Evolutionary conservation across 2,329 filamentous ascomycete species (phyloP), one percentile per base, ranked within the genome.

Genomic region (Diaporthe vexans): DNA sequence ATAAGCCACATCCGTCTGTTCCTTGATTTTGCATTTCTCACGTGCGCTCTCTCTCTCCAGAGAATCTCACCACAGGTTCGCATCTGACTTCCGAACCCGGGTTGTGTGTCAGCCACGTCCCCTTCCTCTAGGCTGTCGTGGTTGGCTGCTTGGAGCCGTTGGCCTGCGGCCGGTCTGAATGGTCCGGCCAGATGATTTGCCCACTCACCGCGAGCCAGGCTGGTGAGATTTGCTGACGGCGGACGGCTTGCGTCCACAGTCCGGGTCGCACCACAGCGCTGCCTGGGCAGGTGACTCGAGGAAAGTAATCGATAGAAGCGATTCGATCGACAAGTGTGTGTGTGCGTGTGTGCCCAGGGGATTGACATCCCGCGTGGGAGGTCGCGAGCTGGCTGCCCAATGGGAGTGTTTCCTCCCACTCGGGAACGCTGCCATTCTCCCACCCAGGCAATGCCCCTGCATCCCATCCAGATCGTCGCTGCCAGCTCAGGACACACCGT

Each of bases 331-430:
- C 43, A 61, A 48, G 40, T 19, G 24, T 33, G 29, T 33, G 29
- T 29, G 29, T 29, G 29, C 5, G 29, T 29, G 29, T 29, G 29
- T 33, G 21, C 24, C 59, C 26, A 65, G 26, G 4, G 37, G 59
- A 10, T 51, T 51, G 48, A 37, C 72, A 74, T 74, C 72, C 72
- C 72, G 37, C 37, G 72, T 71, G 72, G 72, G 63, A 29, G 26
- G 72, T 71, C 67, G 37, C 17, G 15, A 29, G 57, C 35, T 33
- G 33, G 21, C 43, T 46, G 52, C 54, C 72, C 72, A 74, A 71
- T 74, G 35, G 72, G 72, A 65, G 46, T 51, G 43, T 57, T 74
- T 74, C 65, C 46, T 65, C 26, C 8, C n/a, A 21, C 63, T 70
- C 51, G 37, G 40, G 48, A 37, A 35, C 24, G 29, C 33, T 35